These are phyloP conservation scores for Talaromyces sp. DNA, from an alignment of 2,329 filamentous ascomycete species.

Conservation along the genomic window DNA sequence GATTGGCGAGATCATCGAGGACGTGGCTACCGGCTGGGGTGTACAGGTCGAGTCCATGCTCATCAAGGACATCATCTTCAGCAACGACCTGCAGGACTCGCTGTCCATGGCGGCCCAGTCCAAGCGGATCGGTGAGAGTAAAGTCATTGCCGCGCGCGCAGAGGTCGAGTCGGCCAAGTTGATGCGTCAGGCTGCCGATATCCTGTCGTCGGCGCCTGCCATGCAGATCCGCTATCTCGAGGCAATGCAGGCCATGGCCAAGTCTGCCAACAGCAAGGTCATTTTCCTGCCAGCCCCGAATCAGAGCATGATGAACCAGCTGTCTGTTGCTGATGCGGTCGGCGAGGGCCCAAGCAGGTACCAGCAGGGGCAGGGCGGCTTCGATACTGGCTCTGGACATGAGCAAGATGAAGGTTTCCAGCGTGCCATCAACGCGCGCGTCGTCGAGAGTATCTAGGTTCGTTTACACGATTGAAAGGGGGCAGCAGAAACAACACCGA, in stretches of 20 bases:
- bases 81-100: slow-evolving; percentile 87
- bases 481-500: background rate
- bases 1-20: slow-evolving; percentile 95
- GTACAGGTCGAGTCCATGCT: slow-evolving; percentile 97
- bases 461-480: background rate
- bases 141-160: slow-evolving; percentile 94
- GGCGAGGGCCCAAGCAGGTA: slow-evolving; percentile 54
- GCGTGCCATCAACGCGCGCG: slow-evolving; percentile 71
- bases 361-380: slow-evolving; percentile 33
- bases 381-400: slow-evolving; percentile 25
- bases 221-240: slow-evolving; percentile 99
- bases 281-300: slow-evolving; percentile 69
- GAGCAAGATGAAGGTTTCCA: slow-evolving; percentile 59
- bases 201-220: slow-evolving; percentile 81
- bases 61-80: slow-evolving; percentile 99
- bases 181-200: slow-evolving; percentile 80
- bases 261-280: slow-evolving; percentile 81
- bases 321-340: slow-evolving; percentile 45
- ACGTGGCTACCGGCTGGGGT: slow-evolving; percentile 90
- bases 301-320: slow-evolving; percentile 51
- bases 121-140: slow-evolving; percentile 97
- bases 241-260: slow-evolving; percentile 98
- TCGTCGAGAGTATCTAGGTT: slow-evolving; percentile 78
- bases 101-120: slow-evolving; percentile 97
- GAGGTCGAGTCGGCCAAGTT: slow-evolving; percentile 95